phyloP scores from a whole-genome alignment of 2,329 filamentous ascomycete genomes.

The Colletotrichum endophyticum region DNA sequence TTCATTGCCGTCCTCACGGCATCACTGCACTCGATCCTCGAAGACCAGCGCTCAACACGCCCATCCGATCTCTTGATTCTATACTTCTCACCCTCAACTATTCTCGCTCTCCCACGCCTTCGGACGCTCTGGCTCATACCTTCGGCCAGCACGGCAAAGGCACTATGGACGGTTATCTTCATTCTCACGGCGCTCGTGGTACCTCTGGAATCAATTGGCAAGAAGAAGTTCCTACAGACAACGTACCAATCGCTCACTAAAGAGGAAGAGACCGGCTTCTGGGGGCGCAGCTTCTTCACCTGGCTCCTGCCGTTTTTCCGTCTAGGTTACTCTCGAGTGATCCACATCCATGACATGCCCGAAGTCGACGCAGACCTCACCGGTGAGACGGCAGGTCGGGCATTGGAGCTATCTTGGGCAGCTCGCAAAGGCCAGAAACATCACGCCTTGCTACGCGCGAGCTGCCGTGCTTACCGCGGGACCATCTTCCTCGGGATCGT shows the following conservation, averaged over 20 bases:
- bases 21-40: neutral
- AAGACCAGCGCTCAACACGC: neutral
- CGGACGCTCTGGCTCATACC: neutral
- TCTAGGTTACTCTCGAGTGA: conserved; percentile 22
- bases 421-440: neutral
- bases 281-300: conserved; percentile 23
- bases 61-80: neutral
- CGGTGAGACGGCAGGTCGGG: neutral
- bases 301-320: conserved; percentile 25
- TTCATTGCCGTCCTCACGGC: neutral
- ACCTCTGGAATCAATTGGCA: conserved; percentile 24
- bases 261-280: conserved; percentile 26
- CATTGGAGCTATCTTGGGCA: neutral
- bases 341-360: conserved; percentile 25
- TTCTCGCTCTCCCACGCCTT: neutral
- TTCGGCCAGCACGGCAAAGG: neutral
- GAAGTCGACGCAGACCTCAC: conserved; percentile 22
- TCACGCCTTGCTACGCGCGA: neutral
- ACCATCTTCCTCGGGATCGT: neutral
- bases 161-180: neutral
- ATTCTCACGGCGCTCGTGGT: neutral
- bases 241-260: conserved; percentile 4
- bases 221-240: conserved; percentile 9
- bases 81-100: neutral
- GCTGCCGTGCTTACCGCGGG: neutral